Percentiles rank a stretch among this genome's conserved stretches.
Evolutionary conservation across 2,329 filamentous ascomycete genomes (phyloP).

Genomic region (Bertia moriformis): DNA sequence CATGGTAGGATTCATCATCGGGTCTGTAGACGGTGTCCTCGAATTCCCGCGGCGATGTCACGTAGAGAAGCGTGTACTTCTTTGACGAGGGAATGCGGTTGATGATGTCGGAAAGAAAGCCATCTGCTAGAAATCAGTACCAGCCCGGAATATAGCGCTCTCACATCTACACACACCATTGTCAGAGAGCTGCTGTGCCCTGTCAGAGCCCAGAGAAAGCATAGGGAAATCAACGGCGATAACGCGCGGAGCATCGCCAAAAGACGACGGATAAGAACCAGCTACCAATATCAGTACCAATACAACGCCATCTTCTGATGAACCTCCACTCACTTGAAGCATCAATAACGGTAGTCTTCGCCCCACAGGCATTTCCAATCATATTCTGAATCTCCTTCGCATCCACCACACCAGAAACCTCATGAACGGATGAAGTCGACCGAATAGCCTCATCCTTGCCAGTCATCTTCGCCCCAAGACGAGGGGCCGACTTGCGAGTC

Average conservation of each 20-base stretch:
- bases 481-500: conserved; percentile 1
- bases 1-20: neutral
- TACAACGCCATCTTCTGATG: neutral
- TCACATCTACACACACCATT: neutral
- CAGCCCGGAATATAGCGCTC: neutral
- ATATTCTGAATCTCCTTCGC: neutral
- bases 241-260: neutral
- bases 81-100: neutral
- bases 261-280: neutral
- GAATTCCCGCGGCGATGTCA: neutral
- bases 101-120: neutral
- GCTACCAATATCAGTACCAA: too few species aligned
- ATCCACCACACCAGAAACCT: neutral
- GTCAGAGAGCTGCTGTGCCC: conserved; percentile 1
- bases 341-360: neutral
- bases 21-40: neutral
- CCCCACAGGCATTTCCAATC: neutral
- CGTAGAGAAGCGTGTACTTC: conserved; percentile 2
- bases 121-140: neutral
- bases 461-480: neutral
- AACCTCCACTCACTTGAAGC: neutral
- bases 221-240: neutral
- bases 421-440: neutral
- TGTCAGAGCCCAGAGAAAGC: neutral
- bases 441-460: conserved; percentile 1